Evolutionary conservation across 306 rosid species (phyloP), one percentile per base, ranked within the genome.

Genomic region (Vigna radiata): DNA sequence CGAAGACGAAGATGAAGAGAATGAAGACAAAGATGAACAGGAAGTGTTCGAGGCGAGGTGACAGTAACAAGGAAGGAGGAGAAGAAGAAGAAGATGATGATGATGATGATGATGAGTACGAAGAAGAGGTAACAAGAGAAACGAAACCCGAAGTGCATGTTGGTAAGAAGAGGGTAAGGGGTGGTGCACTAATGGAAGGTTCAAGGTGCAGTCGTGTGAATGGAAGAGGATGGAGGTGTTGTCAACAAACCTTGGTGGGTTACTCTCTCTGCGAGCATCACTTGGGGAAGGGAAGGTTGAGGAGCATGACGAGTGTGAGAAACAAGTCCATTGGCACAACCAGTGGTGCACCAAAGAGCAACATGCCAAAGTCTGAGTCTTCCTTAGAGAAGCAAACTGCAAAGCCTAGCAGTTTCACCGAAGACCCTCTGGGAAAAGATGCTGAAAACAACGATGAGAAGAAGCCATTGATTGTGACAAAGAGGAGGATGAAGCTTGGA

Each of bases 241-340:
- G 88, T 59, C 99, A 96, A 76, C 98, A 88, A 55, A 96, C 99
- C 6, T 96, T 96, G 0, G 99, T 96, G 4, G 99, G 99, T 16
- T 96, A 96, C 88, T 92, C 99, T 5, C 91, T 96, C 3, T 96
- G 99, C 47, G 98, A 96, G 80, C 99, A 96, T 85, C 99, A 96
- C 81, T 81, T 96, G 68, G 99, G 99, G 3, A 96, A 92, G 55
- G 98, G 98, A 14, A 86, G 99, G 70, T 86, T 96, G 3, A 84
- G 98, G 71, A 92, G 97, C 85, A 91, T 92, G 91, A 79, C 89
- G 5, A 91, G 93, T 80, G 92, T 95, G 59, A 84, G 96, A 75
- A 88, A 58, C 86, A 86, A 89, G 14, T 87, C 97, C 0, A 11
- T 58, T 33, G 75, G 73, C 15, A 72, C 68, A 47, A 60, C 76